Conservation (phyloP, 306 rosid genomes). For the Psophocarpus tetragonolobus region DNA sequence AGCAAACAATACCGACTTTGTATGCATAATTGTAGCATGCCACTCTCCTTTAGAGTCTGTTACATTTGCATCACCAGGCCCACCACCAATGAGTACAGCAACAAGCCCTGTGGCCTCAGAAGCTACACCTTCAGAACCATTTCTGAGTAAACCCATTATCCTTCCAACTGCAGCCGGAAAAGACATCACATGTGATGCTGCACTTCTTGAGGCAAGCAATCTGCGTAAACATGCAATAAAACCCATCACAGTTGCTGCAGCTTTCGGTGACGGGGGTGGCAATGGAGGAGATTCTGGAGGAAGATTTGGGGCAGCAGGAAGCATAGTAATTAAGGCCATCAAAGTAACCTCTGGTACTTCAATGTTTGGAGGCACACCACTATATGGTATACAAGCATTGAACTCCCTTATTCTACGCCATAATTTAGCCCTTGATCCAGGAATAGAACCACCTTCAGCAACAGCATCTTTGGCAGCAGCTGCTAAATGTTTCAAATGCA, state of each 20-base stretch:
- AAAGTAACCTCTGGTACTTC: slow-evolving; percentile 98
- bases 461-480: slow-evolving; percentile 98
- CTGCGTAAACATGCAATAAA: slow-evolving; percentile 91
- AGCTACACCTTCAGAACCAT: slow-evolving; percentile 97
- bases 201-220: slow-evolving; percentile 88
- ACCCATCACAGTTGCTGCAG: slow-evolving; percentile 99
- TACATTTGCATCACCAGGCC: slow-evolving; percentile 77
- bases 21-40: slow-evolving; percentile 95
- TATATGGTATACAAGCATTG: slow-evolving; percentile 87
- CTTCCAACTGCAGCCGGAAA: slow-evolving; percentile 99
- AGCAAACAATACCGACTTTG: slow-evolving; percentile 95
- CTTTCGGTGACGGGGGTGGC: slow-evolving; percentile 99
- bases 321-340: slow-evolving; percentile 99
- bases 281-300: slow-evolving; percentile 98
- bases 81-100: slow-evolving; percentile 97
- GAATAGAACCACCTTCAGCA: slow-evolving; percentile 97
- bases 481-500: slow-evolving; percentile 93
- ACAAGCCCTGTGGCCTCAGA: slow-evolving; percentile 96
- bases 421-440: slow-evolving; percentile 98
- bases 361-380: slow-evolving; percentile 78
- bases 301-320: slow-evolving; percentile 96
- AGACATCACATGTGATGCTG: slow-evolving; percentile 94
- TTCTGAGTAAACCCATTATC: slow-evolving; percentile 96
- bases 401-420: slow-evolving; percentile 99
- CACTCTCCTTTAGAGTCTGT: slow-evolving; percentile 94